Conservation (phyloP, 2,329 filamentous ascomycete species). For the Volutella citrinella region DNA sequence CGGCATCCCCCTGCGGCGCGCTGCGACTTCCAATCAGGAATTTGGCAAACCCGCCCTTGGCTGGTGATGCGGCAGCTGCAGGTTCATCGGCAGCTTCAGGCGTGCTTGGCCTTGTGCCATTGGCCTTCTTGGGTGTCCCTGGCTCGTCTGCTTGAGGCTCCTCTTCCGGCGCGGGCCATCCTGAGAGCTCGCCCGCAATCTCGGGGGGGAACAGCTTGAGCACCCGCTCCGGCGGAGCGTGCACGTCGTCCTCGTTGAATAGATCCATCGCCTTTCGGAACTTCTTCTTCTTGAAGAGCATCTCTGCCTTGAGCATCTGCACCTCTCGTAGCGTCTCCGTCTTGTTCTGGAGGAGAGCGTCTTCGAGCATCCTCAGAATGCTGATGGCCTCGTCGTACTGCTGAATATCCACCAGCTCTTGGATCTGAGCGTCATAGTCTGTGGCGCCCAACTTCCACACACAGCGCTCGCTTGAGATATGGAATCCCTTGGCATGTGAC, state of each 20-base stretch:
- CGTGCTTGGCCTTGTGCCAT: slow-evolving; percentile 24
- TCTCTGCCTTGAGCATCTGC: slow-evolving; percentile 88
- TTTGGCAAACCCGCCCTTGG: slow-evolving; percentile 49
- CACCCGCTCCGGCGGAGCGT: slow-evolving; percentile 85
- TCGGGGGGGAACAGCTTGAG: slow-evolving; percentile 78
- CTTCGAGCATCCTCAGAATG: slow-evolving; percentile 83
- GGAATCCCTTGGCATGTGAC: slow-evolving; percentile 94
- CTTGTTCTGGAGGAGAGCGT: slow-evolving; percentile 84
- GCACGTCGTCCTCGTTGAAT: slow-evolving; percentile 79
- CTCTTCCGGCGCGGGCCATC: slow-evolving; percentile 40
- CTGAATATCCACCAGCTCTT: slow-evolving; percentile 70
- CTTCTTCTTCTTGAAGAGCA: slow-evolving; percentile 76
- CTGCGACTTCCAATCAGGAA: slow-evolving; percentile 47
- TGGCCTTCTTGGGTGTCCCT: slow-evolving; percentile 23
- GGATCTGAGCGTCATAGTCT: slow-evolving; percentile 86
- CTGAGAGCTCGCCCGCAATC: slow-evolving; percentile 80
- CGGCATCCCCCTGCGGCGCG: slow-evolving; percentile 49
- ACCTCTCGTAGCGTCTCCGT: slow-evolving; percentile 75
- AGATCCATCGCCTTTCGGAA: slow-evolving; percentile 85
- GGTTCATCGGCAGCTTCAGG: slow-evolving; percentile 25
- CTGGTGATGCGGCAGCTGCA: slow-evolving; percentile 33
- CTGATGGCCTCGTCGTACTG: slow-evolving; percentile 91
- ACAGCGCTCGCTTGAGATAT: slow-evolving; percentile 84
- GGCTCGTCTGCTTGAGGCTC: slow-evolving; percentile 38
- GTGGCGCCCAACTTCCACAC: slow-evolving; percentile 97